phyloP scores from a whole-genome alignment of 371 early-diverging fungal genomes.

The Actinomucor elegans region DNA sequence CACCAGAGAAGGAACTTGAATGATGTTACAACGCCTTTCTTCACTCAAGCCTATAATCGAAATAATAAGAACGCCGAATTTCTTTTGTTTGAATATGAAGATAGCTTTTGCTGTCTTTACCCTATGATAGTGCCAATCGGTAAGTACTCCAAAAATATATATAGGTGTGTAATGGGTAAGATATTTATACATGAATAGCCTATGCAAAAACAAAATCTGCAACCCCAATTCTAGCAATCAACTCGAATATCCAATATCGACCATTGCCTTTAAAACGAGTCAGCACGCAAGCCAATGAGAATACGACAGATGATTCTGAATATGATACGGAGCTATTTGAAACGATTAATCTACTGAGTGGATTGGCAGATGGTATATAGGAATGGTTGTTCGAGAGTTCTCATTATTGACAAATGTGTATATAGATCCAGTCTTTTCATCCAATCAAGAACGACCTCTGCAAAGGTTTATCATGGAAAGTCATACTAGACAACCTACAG shows the following conservation, averaged over 20 bases:
- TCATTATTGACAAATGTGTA: not conserved
- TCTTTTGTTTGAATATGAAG: constrained; percentile 46
- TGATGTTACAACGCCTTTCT: constrained; percentile 48
- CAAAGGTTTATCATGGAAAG: constrained; percentile 44
- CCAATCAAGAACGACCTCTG: constrained; percentile 12
- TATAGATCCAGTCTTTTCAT: constrained; percentile 31
- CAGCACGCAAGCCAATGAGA: constrained; percentile 3
- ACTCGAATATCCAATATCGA: constrained; percentile 49
- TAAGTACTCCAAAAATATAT: constrained; percentile 19
- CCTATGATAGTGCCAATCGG: constrained; percentile 62
- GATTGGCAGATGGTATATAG: constrained; percentile 62
- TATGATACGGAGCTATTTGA: constrained; percentile 60
- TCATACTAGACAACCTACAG: constrained; percentile 22
- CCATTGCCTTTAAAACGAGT: constrained; percentile 36
- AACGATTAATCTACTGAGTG: constrained; percentile 59
- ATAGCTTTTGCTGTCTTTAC: constrained; percentile 54
- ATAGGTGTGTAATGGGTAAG: no score
- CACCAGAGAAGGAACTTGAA: constrained; percentile 13
- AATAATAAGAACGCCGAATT: constrained; percentile 48
- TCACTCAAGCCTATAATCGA: constrained; percentile 56
- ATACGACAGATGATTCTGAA: constrained; percentile 37
- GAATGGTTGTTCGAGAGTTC: not conserved
- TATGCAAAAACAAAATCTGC: constrained; percentile 48
- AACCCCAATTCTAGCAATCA: constrained; percentile 36
- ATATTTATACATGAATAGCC: constrained; percentile 18